phyloP scores from a whole-genome alignment of 129 eudicot species.

The sunflower (Helianthus annuus) region DNA sequence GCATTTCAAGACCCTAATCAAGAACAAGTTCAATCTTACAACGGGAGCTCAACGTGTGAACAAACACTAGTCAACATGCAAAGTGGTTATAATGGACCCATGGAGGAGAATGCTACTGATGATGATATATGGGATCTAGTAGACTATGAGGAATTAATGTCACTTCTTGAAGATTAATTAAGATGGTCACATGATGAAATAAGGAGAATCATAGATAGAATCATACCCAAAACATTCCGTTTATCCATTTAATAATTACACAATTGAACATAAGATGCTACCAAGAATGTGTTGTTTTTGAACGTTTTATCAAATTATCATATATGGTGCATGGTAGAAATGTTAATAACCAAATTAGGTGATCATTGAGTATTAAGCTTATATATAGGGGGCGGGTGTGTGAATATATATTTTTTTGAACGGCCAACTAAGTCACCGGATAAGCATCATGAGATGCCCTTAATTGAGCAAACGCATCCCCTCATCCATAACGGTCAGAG shows the following conservation, averaged over 20 bases:
- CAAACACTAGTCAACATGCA: no score
- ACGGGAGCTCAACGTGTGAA: not conserved
- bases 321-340: not conserved
- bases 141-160: not conserved
- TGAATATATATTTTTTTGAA: no score
- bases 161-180: not conserved
- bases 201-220: not conserved
- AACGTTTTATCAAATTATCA: not conserved
- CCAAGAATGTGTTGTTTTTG: not conserved
- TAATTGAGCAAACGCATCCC: no score
- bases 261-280: not conserved
- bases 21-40: not conserved
- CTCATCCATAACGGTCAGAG: no score
- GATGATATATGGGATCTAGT: not conserved
- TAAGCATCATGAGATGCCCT: no score
- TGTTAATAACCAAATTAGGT: no score
- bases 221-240: not conserved
- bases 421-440: no score
- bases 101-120: no score
- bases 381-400: no score
- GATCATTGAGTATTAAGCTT: no score
- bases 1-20: not conserved
- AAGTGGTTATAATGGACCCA: no score
- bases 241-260: not conserved
- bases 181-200: not conserved